Evolutionary conservation across 306 rosid genomes (phyloP).

Genomic region (Adenanthera pavonina): DNA sequence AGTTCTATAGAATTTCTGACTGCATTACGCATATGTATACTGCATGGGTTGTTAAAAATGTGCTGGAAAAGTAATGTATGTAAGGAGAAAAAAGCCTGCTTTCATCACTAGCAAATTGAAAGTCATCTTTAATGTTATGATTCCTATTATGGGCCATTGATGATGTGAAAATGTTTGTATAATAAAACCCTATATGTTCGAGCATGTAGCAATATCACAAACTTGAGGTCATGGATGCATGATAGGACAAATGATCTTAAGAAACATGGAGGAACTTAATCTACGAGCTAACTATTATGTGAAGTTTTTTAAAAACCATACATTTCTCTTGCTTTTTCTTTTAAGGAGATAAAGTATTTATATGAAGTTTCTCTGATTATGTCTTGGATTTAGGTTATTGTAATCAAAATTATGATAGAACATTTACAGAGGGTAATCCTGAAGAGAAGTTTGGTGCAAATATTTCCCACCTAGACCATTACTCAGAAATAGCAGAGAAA

Average conservation of each 20-base stretch:
- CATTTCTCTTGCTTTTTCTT: not conserved
- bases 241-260: conserved; percentile 7
- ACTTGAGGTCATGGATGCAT: not conserved
- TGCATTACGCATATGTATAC: not conserved
- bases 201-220: not conserved
- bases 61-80: not conserved
- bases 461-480: conserved; percentile 76
- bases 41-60: not conserved
- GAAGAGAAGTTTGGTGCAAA: conserved; percentile 73
- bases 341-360: not conserved
- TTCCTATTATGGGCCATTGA: not conserved
- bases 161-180: not conserved
- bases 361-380: conserved; percentile 36
- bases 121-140: not conserved
- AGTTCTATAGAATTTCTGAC: not conserved
- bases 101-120: not conserved
- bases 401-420: conserved; percentile 39
- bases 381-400: conserved; percentile 45
- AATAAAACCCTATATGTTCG: not conserved
- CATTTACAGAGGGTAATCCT: conserved; percentile 35
- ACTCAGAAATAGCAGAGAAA: conserved; percentile 83
- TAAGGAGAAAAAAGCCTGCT: not conserved
- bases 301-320: not conserved
- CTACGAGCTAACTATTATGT: conserved; percentile 4
- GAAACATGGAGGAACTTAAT: not conserved